Evolutionary conservation across 768 basidiomycete genomes (phyloP), one percentile per base, ranked within the genome.

Genomic region (Daedaleopsis sinensis): DNA sequence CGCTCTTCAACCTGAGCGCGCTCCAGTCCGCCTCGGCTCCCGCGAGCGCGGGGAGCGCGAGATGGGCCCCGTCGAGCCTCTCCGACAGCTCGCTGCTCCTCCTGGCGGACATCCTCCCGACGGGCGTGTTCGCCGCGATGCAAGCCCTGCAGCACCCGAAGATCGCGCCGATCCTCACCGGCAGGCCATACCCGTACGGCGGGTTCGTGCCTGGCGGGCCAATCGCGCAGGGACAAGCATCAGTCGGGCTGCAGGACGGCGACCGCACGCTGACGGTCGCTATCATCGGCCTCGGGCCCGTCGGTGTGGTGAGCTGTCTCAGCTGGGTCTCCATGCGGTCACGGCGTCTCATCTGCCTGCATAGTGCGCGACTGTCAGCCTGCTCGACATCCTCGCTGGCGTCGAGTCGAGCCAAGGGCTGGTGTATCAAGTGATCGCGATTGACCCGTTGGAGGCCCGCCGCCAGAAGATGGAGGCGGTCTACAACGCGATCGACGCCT

Each of bases 51-150:
- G 50, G 38, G 78, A 80, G 16, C 37, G 32, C 39, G 43, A 59
- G 55, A n/a, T 50, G 51, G 35, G 65, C 59, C 24, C 50, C 57
- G 37, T 71, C 73, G 16, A 71, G 70, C 4, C 38, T 67, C 24
- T 35, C 91, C 5, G 89, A 92, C 65, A 83, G 81, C 42, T 89
- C 89, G 1, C 76, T 92, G 48, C 79, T 93, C 21, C 76, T 93
- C 57, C 77, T 93, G 9, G 87, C 88, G 11, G 91, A 93, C 67
- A 91, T 92, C 67, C 79, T 92, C 15, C 91, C 91, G 3, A 93
- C 91, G 0, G 90, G 90, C 5, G 83, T 89, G 16, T 93, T 91
- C 67, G 90, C 90, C 10, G 87, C 87, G 3, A 68, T 86, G 59
- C 91, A 92, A 70, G 85, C 85, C 3, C 67, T 91, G 59, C 84